These are phyloP conservation scores for Stropharia rugosoannulata DNA, from an alignment of 768 basidiomycete genomes.

Conservation along the genomic window DNA sequence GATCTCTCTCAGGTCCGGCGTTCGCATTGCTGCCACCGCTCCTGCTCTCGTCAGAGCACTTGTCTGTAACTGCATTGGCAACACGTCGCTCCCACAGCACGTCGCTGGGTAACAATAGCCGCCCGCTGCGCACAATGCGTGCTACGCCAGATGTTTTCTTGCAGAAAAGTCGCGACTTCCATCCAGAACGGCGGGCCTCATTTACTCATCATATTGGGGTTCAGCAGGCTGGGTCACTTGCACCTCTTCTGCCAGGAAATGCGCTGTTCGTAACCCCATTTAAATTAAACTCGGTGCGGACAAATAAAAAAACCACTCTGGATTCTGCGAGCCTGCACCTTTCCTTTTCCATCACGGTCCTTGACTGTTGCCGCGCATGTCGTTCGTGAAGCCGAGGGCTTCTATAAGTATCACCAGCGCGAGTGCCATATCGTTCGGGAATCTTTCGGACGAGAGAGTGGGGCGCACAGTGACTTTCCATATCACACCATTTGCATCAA, in stretches of 20 bases:
- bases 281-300: neutral
- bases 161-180: too few relatives aligned
- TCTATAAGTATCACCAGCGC: neutral
- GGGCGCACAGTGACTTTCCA: neutral
- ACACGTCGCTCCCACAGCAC: too few relatives aligned
- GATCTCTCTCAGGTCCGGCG: neutral
- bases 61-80: neutral
- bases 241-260: too few relatives aligned
- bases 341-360: neutral
- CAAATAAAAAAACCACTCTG: neutral
- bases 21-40: neutral
- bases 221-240: too few relatives aligned
- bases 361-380: neutral
- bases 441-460: neutral
- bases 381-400: neutral
- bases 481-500: neutral
- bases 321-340: slow-evolving; percentile 1
- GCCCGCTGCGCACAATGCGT: too few relatives aligned
- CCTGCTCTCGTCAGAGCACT: neutral
- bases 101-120: too few relatives aligned
- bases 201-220: too few relatives aligned
- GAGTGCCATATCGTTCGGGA: neutral
- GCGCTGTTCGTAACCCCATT: neutral
- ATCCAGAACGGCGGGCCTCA: too few relatives aligned
- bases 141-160: too few relatives aligned